These are phyloP conservation scores for Thozetella sp. DNA, from an alignment of 495 filamentous ascomycete species.

Conservation along the genomic window DNA sequence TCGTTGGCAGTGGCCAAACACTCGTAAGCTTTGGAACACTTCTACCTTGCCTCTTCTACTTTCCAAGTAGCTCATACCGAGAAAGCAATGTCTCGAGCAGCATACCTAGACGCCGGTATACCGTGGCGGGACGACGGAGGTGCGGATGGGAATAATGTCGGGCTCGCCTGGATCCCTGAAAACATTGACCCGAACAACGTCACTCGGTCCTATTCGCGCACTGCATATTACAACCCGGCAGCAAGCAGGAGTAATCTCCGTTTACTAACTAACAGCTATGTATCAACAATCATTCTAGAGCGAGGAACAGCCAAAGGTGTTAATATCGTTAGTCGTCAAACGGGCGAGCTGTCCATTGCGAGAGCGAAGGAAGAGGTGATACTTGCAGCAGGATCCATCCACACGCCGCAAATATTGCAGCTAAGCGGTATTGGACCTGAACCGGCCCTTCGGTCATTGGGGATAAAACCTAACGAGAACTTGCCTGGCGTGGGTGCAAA, in stretches of 20 bases:
- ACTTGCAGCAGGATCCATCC: slow-evolving; percentile 48
- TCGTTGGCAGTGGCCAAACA: slow-evolving; percentile 15
- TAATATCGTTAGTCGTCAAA: slow-evolving; percentile 5
- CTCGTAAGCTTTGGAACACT: not conserved
- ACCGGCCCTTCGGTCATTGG: slow-evolving; percentile 29
- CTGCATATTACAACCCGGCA: slow-evolving; percentile 17
- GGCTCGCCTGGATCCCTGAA: slow-evolving; percentile 9
- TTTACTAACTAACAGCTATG: slow-evolving; percentile 34
- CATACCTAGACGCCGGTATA: slow-evolving; percentile 4
- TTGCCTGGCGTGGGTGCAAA: slow-evolving; percentile 49
- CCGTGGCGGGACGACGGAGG: slow-evolving; percentile 8
- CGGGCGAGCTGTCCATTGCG: slow-evolving; percentile 11
- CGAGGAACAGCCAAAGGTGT: slow-evolving; percentile 23
- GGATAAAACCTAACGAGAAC: slow-evolving; percentile 40
- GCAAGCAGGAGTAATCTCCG: slow-evolving; percentile 30
- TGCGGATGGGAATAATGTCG: slow-evolving; percentile 8
- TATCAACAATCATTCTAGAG: slow-evolving; percentile 39
- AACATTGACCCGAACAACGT: slow-evolving; percentile 9
- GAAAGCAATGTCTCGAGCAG: slow-evolving; percentile 6
- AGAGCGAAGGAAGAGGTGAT: slow-evolving; percentile 48
- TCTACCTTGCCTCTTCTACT: not conserved
- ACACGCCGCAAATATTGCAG: slow-evolving; percentile 53
- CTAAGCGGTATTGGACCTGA: slow-evolving; percentile 50
- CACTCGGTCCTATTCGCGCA: slow-evolving; percentile 13
- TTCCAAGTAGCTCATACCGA: not conserved